Evolutionary conservation across 805 yeast genomes (phyloP), one percentile per base, ranked within the genome.

Genomic region (Lipomyces sp.): DNA sequence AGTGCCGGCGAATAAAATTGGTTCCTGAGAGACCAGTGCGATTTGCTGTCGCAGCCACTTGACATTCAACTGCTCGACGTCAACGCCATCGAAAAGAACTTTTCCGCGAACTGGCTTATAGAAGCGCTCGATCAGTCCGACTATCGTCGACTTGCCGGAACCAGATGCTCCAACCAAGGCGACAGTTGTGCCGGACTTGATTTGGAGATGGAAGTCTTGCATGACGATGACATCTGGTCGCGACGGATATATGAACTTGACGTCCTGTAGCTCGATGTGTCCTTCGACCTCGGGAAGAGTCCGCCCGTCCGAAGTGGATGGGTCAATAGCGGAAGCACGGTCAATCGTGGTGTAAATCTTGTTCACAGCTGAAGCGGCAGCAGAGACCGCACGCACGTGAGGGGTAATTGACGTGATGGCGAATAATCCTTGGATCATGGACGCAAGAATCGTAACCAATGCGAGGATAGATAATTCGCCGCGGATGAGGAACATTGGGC

Each of bases 111-210:
- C 68, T 4, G 89, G 87, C 66, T 85, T 87, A 72, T 87, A 87
- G 72, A 85, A 86, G 56, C 90, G 77, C 66, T 87, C 79, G 34
- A 87, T 76, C 33, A 87, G 76, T 71, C 86, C 89, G 3, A 86
- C 80, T 13, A 87, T 81, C 0, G 75, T 73, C 59, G 73, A 68
- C 61, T 5, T 81, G 76, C 55, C 92, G 18, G 76, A 72, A n/a
- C 97, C 32, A 90, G 87, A 2, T 92, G 96, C 88, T 1, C 97
- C 97, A 30, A 92, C 97, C 71, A 92, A 85, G 10, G 97, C 97
- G 51, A 92, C 94, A 72, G 90, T 91, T 72, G 86, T 77, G 8
- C 97, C 97, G 2, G 94, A 89, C 7, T 92, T 92, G 85, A 76
- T 63, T 2, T 61, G 55, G 42, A 76, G 69, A 45, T 67, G 64